These are phyloP conservation scores for Coemansia sp. DNA, from an alignment of 192 early-diverging fungal genomes.

Conservation along the genomic window DNA sequence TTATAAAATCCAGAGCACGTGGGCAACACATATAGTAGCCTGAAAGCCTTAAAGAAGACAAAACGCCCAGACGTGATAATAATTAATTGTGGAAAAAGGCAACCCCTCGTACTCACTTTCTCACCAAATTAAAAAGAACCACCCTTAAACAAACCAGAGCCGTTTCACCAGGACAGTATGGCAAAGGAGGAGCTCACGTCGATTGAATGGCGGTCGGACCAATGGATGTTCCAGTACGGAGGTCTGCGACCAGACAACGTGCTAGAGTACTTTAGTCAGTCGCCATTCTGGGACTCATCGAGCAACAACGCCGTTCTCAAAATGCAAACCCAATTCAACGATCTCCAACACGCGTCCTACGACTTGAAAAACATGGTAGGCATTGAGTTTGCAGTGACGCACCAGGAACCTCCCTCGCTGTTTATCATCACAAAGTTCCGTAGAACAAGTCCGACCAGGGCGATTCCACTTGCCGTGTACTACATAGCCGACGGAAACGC, in stretches of 20 bases:
- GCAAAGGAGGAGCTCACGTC: conserved; percentile 59
- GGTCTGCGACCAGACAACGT: conserved; percentile 75
- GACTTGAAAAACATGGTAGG: conserved; percentile 68
- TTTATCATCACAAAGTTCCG: conserved; percentile 74
- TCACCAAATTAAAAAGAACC: too few relatives aligned
- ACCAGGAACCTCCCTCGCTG: conserved; percentile 64
- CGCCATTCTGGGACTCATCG: conserved; percentile 79
- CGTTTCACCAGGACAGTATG: conserved; percentile 9
- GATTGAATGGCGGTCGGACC: conserved; percentile 66
- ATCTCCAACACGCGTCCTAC: conserved; percentile 55
- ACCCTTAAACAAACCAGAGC: too few relatives aligned
- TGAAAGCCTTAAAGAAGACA: too few relatives aligned
- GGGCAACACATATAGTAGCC: too few relatives aligned
- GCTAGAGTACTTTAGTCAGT: conserved; percentile 76
- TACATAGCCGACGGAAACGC: conserved; percentile 73
- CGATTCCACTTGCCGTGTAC: conserved; percentile 50
- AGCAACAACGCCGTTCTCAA: conserved; percentile 76
- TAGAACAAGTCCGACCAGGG: conserved; percentile 59
- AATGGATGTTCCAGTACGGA: conserved; percentile 63
- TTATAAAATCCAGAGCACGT: too few relatives aligned
- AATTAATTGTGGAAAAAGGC: too few relatives aligned
- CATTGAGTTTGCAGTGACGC: conserved; percentile 72
- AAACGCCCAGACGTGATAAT: too few relatives aligned
- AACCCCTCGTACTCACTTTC: too few relatives aligned
- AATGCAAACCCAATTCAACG: conserved; percentile 84